Conservation (phyloP, 2,329 filamentous ascomycete species). For the Penicillium sp. region DNA sequence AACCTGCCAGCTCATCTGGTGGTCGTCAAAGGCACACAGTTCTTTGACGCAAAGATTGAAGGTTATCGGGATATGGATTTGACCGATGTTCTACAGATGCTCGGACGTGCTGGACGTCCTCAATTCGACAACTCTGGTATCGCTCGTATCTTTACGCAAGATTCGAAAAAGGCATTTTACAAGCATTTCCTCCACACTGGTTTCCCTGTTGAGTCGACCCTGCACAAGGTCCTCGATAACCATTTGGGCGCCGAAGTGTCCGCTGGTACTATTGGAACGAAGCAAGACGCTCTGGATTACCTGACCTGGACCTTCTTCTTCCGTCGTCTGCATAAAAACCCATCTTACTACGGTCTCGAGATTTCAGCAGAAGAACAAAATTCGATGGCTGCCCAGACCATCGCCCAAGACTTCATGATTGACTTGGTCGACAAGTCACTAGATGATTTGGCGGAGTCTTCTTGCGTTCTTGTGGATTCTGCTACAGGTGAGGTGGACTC, state of each 20-base stretch:
- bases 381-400: conserved; percentile 73
- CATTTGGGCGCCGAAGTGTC: conserved; percentile 94
- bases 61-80: conserved; percentile 98
- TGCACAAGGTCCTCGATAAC: conserved; percentile 95
- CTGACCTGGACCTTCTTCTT: conserved; percentile 99
- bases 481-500: conserved; percentile 80
- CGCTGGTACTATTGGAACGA: conserved; percentile 84
- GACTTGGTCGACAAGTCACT: conserved; percentile 85
- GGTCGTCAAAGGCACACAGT: conserved; percentile 96
- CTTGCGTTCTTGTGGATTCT: conserved; percentile 73
- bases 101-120: conserved; percentile 88
- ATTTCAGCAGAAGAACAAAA: conserved; percentile 91
- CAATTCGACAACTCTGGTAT: conserved; percentile 97
- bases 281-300: conserved; percentile 96
- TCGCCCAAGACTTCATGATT: conserved; percentile 93
- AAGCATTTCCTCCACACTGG: conserved; percentile 98
- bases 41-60: conserved; percentile 95
- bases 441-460: conserved; percentile 72
- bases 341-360: conserved; percentile 93
- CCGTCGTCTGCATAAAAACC: conserved; percentile 92
- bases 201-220: conserved; percentile 91
- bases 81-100: conserved; percentile 96
- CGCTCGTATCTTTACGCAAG: conserved; percentile 94
- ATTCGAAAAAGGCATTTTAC: conserved; percentile 97
- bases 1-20: conserved; percentile 95